Percentiles rank a stretch among this genome's conserved stretches.
These are phyloP conservation scores for Kwoniella bestiolae DNA, from an alignment of 768 basidiomycete genomes.

Conservation along the genomic window DNA sequence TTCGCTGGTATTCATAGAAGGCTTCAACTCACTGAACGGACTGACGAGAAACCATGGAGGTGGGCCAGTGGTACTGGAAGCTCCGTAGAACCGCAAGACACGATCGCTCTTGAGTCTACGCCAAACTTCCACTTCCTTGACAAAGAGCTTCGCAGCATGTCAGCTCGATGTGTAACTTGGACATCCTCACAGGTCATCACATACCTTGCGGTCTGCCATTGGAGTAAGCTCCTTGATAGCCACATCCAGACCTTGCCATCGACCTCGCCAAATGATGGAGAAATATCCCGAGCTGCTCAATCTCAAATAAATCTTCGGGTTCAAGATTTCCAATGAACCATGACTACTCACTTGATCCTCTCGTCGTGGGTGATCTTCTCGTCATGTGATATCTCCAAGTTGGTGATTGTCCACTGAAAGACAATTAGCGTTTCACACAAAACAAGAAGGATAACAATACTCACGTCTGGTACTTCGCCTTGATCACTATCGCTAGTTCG, in stretches of 20 bases:
- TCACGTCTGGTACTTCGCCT: slow-evolving; percentile 42
- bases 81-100: slow-evolving; percentile 75
- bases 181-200: slow-evolving; percentile 20
- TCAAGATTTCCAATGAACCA: background rate
- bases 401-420: slow-evolving; percentile 60
- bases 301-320: background rate
- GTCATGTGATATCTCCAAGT: slow-evolving; percentile 76
- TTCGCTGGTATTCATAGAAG: background rate
- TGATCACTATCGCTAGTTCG: slow-evolving; percentile 32
- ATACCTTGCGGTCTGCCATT: slow-evolving; percentile 29
- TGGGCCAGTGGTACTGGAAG: slow-evolving; percentile 71
- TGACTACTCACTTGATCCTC: slow-evolving; percentile 62
- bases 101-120: slow-evolving; percentile 69
- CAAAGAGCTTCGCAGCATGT: slow-evolving; percentile 64
- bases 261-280: slow-evolving; percentile 76
- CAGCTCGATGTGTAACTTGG: slow-evolving; percentile 56
- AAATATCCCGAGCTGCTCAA: slow-evolving; percentile 67
- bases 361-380: slow-evolving; percentile 68
- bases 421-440: slow-evolving; percentile 72
- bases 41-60: slow-evolving; percentile 81
- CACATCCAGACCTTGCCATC: slow-evolving; percentile 66
- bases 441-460: slow-evolving; percentile 66
- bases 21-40: slow-evolving; percentile 62
- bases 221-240: slow-evolving; percentile 61
- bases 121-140: slow-evolving; percentile 75